Evolutionary conservation across 495 filamentous ascomycete genomes (phyloP), one percentile per base, ranked within the genome.

Genomic region (Talaromyces wortmannii): DNA sequence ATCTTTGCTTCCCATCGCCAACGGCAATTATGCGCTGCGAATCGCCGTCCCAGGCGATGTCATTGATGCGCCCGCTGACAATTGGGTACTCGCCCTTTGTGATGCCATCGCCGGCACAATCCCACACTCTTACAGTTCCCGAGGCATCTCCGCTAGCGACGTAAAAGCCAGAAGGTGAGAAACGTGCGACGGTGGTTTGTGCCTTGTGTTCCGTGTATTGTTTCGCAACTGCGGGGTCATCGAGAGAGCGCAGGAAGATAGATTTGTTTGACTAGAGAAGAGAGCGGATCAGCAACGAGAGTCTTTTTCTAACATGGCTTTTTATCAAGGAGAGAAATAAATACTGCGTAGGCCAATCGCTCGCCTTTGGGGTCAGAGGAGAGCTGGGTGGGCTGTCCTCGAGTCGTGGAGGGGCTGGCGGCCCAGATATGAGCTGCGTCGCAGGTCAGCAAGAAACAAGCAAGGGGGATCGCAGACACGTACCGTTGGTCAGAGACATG

Each of bases 21-120:
- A 97, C 95, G 8, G 92, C 95, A 58, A 97, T 95, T 50, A 98
- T 88, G 23, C 94, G 87, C 73, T 96, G 91, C 49, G 88, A 92
- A 68, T 98, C 94, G 47, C 92, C 95, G 67, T 97, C 94, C 92
- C 94, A 98, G 10, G 92, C 91, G 48, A 98, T 76, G 65, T 97
- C 94, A 66, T 94, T 94, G 68, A 98, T 95, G 47, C 89, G 86
- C 32, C 94, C 95, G 50, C 90, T 92, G 59, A 97, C 90, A 67
- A 97, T 96, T 57, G 83, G 82, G 69, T 96, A 97, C 68, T 97
- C 94, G 52, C 92, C 87, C 62, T 83, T 84, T 52, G 78, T 82
- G 47, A 74, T 67, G 16, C 80, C 78, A 29, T 81, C 77, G 13
- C 81, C 78, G 46, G 75, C 67, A 52, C 75, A 81, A 65, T 97